A percentile compares a stretch with the other conserved stretches of the same genome.
Evolutionary conservation across 768 basidiomycete genomes (phyloP).

Genomic region (Mycena kentingensis): DNA sequence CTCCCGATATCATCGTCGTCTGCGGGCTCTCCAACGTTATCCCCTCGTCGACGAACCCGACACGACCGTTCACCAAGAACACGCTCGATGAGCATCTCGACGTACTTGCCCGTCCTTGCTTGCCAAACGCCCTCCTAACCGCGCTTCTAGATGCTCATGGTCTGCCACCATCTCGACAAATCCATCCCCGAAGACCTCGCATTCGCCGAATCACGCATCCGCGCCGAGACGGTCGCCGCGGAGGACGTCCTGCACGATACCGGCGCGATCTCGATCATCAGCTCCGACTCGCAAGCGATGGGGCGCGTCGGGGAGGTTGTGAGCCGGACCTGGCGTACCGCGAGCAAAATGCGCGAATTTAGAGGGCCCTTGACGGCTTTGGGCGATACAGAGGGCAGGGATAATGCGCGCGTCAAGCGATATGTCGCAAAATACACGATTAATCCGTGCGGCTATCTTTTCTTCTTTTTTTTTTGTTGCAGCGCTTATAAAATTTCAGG

Average conservation of each 20-base stretch:
- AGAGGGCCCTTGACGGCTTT: conserved; percentile 70
- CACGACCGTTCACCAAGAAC: conserved; percentile 86
- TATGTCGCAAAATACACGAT: conserved; percentile 97
- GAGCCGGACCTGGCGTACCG: conserved; percentile 93
- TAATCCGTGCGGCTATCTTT: conserved; percentile 73
- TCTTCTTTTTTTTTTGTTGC: conserved; percentile 5
- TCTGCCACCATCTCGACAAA: conserved; percentile 95
- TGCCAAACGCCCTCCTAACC: neutral
- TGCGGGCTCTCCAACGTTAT: conserved; percentile 87
- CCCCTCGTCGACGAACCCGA: conserved; percentile 97
- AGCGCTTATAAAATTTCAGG: conserved; percentile 38
- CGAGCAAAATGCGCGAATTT: conserved; percentile 87
- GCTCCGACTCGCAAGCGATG: conserved; percentile 97
- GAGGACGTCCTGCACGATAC: conserved; percentile 93
- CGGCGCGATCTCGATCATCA: conserved; percentile 96
- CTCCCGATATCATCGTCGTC: conserved; percentile 98
- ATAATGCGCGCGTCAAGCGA: conserved; percentile 91
- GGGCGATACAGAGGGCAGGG: conserved; percentile 68
- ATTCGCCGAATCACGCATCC: conserved; percentile 96
- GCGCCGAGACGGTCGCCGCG: conserved; percentile 95
- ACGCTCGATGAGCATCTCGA: conserved; percentile 97
- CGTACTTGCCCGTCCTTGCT: conserved; percentile 46
- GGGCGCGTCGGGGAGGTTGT: conserved; percentile 95
- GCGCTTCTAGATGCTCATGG: conserved; percentile 92
- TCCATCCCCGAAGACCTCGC: conserved; percentile 91